phyloP scores from a whole-genome alignment of 2,329 filamentous ascomycete genomes.

The Phialocephala sp. region DNA sequence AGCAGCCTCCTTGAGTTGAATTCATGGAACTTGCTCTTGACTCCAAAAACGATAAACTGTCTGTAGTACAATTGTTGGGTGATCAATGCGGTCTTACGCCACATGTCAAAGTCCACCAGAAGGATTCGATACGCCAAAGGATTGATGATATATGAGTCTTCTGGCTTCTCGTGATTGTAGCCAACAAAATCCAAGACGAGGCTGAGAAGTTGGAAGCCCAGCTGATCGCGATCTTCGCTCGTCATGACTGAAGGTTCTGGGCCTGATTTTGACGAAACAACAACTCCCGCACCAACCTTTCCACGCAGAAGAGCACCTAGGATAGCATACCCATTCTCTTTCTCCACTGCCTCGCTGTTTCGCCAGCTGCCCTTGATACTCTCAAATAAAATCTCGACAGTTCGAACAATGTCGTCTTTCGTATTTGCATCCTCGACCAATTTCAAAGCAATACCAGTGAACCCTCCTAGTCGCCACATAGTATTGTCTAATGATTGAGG shows the following conservation, averaged over 20 bases:
- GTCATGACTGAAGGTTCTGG: conserved; percentile 48
- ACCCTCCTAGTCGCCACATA: conserved; percentile 91
- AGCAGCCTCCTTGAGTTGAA: conserved; percentile 89
- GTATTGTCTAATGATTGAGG: conserved; percentile 90
- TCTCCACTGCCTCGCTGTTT: conserved; percentile 98
- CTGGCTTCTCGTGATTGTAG: conserved; percentile 78
- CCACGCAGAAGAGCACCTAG: conserved; percentile 82
- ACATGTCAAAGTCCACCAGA: conserved; percentile 90
- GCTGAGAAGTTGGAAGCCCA: conserved; percentile 70
- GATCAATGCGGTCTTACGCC: conserved; percentile 77
- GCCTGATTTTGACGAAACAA: conserved; percentile 43
- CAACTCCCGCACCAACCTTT: conserved; percentile 68
- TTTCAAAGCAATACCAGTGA: conserved; percentile 82
- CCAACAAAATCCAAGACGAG: conserved; percentile 86
- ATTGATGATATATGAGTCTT: conserved; percentile 93
- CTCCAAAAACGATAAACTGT: conserved; percentile 87
- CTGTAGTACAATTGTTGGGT: conserved; percentile 91
- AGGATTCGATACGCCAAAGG: conserved; percentile 92
- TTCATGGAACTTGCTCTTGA: conserved; percentile 88
- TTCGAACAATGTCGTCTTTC: conserved; percentile 72
- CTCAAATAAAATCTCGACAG: conserved; percentile 83
- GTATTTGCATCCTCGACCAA: conserved; percentile 79
- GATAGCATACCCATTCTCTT: conserved; percentile 91
- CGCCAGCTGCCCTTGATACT: conserved; percentile 92
- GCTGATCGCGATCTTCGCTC: conserved; percentile 58